Evolutionary conservation across 768 basidiomycete species (phyloP).

Genomic region (Clitopilus hobsonii): DNA sequence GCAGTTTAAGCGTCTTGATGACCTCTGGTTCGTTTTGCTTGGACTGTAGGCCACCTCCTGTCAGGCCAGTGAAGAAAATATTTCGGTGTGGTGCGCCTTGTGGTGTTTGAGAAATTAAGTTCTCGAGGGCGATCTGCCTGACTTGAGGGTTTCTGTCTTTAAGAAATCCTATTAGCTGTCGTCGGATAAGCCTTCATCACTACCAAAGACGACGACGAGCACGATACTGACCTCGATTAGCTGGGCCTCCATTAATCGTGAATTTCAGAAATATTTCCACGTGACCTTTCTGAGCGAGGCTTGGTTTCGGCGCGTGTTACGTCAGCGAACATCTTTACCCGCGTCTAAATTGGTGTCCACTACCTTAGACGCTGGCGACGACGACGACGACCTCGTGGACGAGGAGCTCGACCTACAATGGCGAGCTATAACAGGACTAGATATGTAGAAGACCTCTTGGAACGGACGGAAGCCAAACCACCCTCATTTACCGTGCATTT

Average conservation of each 20-base stretch:
- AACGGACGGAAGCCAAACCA: conserved; percentile 46
- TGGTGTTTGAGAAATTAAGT: conserved; percentile 77
- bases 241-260: conserved; percentile 36
- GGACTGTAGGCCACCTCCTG: conserved; percentile 47
- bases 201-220: background rate
- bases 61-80: conserved; percentile 68
- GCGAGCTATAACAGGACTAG: conserved; percentile 73
- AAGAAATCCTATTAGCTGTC: conserved; percentile 80
- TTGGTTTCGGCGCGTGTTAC: conserved; percentile 10
- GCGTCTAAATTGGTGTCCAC: conserved; percentile 9
- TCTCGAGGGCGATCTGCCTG: conserved; percentile 79
- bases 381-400: background rate
- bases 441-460: conserved; percentile 55
- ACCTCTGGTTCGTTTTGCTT: conserved; percentile 59
- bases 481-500: conserved; percentile 80
- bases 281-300: conserved; percentile 22
- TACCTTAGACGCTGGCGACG: conserved; percentile 5
- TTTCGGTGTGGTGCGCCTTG: conserved; percentile 64
- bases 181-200: background rate
- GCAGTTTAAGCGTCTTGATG: conserved; percentile 75
- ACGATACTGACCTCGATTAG: conserved; percentile 36
- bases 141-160: conserved; percentile 85
- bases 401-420: conserved; percentile 30
- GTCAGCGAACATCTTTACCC: conserved; percentile 11
- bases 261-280: conserved; percentile 18